Conservation (phyloP, 23 red algal species). For the Gracilaria domingensis region DNA sequence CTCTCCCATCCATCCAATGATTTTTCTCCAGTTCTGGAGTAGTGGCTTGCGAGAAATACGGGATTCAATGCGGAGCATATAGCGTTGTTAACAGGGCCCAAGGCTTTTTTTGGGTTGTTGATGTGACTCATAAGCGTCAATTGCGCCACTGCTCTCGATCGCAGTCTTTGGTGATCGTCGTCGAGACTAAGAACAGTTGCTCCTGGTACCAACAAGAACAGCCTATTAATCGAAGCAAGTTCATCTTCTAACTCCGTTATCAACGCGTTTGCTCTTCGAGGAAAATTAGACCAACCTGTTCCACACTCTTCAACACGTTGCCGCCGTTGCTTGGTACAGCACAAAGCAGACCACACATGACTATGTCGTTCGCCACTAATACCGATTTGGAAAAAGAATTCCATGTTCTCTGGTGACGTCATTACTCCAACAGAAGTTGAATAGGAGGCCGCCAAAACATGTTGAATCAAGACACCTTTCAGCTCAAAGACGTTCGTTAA, state of each 20-base stretch:
- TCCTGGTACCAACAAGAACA: background rate
- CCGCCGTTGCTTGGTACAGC: no score
- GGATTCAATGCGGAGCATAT: slow-evolving; percentile 19
- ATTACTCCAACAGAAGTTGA: background rate
- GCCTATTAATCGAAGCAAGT: background rate
- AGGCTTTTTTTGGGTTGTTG: slow-evolving; percentile 15
- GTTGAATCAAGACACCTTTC: slow-evolving; percentile 4
- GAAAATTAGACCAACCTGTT: no score
- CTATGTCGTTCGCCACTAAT: no score
- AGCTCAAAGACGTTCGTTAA: background rate
- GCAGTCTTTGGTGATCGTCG: background rate
- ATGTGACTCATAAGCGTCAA: background rate
- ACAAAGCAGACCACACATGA: no score
- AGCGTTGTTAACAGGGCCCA: slow-evolving; percentile 8
- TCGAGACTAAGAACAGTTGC: background rate
- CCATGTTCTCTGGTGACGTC: background rate
- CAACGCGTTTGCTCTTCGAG: background rate
- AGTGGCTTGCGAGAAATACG: slow-evolving; percentile 42
- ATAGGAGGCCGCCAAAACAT: slow-evolving; percentile 29
- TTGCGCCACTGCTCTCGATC: background rate
- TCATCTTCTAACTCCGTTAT: background rate
- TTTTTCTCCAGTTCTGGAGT: slow-evolving; percentile 4
- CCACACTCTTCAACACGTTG: no score
- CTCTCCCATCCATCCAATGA: slow-evolving; percentile 4
- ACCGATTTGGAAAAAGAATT: background rate